Evolutionary conservation across 441 rosid species (phyloP), one percentile per base, ranked within the genome.

Genomic region (Viola pubescens): DNA sequence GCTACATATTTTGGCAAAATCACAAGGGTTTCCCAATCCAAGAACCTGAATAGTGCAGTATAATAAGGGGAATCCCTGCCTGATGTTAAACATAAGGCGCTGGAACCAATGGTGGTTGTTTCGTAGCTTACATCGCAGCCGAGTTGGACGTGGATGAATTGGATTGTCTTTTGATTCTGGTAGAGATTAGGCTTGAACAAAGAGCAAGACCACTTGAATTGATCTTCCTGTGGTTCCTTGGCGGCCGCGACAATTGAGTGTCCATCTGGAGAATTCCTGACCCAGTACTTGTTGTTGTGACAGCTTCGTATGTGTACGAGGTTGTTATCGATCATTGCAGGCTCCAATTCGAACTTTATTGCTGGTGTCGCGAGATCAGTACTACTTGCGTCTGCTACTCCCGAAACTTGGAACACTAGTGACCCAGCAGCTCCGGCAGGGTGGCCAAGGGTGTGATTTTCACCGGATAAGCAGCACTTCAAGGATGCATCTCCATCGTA

Each of bases 11-110:
- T 59, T 51, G 63, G 63, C 54, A 59, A 37, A 5, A 59, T 48
- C 16, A 59, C 63, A 13, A 59, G 41, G 9, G 63, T 37, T 11
- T 59, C 63, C 63, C 54, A 59, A 39, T 59, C 54, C 1, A 10
- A 37, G 46, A 59, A 3, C 13, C n/a, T 59, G 54, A 37, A 46
- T 46, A 10, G 7, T 3, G 11, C 10, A n/a, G 9, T 4, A 46
- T 10, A 7, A 10, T 10, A 6, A 46, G 9, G 4, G 44, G 44
- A 41, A 42, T 9, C 6, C 45, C 45, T 42, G 45, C 45, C 6
- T 42, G 9, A 42, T 9, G 7, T 42, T 42, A 7, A 46, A 16
- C 19, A 16, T 16, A 16, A 16, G 19, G 0, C 19, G 49, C n/a
- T 46, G 4, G 4, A 46, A 3, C 5, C 9, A 10, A 0, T 7